Evolutionary conservation across 23 red algal genomes (phyloP).

Genomic region (Gracilaria gracilis): DNA sequence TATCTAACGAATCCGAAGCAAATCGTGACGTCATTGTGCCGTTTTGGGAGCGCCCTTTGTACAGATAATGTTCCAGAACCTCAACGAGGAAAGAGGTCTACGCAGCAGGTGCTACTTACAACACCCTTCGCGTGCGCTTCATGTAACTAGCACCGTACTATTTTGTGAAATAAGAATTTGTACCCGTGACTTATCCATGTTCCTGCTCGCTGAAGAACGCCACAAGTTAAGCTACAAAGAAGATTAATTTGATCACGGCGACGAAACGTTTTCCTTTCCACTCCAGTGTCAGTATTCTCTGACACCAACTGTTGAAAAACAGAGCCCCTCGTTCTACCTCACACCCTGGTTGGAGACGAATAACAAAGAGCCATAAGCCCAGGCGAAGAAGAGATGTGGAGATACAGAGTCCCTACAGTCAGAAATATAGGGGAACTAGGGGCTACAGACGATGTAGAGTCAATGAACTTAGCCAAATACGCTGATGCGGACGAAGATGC

Average conservation of each 20-base stretch:
- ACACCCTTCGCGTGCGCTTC: not conserved
- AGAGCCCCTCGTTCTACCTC: not conserved
- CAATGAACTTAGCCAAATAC: not conserved
- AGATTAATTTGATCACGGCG: not conserved
- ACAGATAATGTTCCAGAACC: not conserved
- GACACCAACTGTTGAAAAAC: not conserved
- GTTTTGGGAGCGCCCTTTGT: not conserved
- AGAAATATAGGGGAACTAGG: not conserved
- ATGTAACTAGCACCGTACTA: not conserved
- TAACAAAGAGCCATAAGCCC: not conserved
- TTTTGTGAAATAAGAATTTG: constrained; percentile 16
- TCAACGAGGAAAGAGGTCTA: not conserved
- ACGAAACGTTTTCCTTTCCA: not conserved
- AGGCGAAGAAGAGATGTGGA: not conserved
- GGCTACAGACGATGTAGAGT: not conserved
- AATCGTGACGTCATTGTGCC: not conserved
- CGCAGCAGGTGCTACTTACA: not conserved
- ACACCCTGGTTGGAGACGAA: not conserved
- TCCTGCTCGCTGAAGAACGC: not conserved
- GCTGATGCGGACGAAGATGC: constrained; percentile 23
- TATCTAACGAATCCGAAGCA: not conserved
- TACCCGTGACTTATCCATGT: not conserved
- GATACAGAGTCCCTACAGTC: not conserved
- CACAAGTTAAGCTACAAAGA: not conserved
- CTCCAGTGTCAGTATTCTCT: not conserved